Conservation (phyloP, 371 early-diverging fungal species). For the Lichtheimia ramosa region DNA sequence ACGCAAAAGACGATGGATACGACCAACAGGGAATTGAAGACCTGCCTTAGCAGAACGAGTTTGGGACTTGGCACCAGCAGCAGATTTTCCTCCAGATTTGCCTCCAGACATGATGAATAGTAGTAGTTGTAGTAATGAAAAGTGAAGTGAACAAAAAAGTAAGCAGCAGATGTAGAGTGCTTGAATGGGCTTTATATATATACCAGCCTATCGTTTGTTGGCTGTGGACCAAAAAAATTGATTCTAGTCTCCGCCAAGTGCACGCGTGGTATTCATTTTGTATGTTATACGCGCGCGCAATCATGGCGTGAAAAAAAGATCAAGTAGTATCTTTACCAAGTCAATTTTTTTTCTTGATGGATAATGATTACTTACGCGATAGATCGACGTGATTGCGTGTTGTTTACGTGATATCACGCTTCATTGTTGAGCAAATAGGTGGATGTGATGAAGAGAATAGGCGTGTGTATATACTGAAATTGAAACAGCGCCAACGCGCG, state of each 20-base stretch:
- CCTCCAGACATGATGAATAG: constrained; percentile 49
- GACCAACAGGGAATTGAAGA: constrained; percentile 95
- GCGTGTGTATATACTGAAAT: neutral
- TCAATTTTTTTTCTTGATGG: constrained; percentile 10
- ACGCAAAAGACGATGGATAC: constrained; percentile 95
- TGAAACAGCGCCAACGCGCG: constrained; percentile 2
- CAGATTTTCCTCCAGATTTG: constrained; percentile 54
- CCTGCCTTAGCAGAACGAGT: constrained; percentile 82
- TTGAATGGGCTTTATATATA: constrained; percentile 11
- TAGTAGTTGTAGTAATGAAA: constrained; percentile 1
- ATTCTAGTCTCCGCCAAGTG: neutral
- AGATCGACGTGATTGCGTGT: constrained; percentile 21
- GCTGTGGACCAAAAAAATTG: too few relatives aligned
- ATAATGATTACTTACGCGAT: constrained; percentile 4
- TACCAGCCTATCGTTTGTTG: neutral
- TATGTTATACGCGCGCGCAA: neutral
- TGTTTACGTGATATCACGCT: constrained; percentile 17
- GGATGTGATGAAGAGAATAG: neutral
- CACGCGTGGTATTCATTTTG: neutral
- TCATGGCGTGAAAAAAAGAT: too few relatives aligned
- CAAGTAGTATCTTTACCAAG: too few relatives aligned
- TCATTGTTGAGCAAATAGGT: neutral
- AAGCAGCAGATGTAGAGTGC: neutral
- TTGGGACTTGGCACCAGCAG: constrained; percentile 59
- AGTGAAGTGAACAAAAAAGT: constrained; percentile 8